Conservation (phyloP, 108 stramenopile species). For the Chaetoceros tenuissimus region DNA sequence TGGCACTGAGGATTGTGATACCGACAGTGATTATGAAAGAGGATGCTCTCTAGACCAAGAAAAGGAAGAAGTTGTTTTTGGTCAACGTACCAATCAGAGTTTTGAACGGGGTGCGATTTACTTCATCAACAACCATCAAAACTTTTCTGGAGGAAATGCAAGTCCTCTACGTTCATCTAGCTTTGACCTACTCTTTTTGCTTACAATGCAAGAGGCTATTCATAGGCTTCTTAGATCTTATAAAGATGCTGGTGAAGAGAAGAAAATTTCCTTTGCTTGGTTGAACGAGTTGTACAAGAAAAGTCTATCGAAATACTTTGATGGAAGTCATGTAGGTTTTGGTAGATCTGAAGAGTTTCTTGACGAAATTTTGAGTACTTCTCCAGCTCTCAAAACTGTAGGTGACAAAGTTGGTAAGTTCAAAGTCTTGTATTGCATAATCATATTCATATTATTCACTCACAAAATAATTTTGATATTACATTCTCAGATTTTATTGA, state of each 20-base stretch:
- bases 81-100: neutral
- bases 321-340: constrained; percentile 56
- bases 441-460: neutral
- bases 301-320: constrained; percentile 46
- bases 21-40: neutral
- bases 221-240: constrained; percentile 54
- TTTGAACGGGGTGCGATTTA: constrained; percentile 45
- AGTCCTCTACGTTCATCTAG: constrained; percentile 65
- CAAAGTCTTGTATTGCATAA: neutral
- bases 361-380: constrained; percentile 27
- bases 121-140: constrained; percentile 32
- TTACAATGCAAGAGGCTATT: constrained; percentile 68
- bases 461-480: neutral
- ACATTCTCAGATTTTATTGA: constrained; percentile 24
- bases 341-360: constrained; percentile 50
- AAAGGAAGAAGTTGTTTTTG: neutral
- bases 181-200: constrained; percentile 59
- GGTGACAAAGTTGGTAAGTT: constrained; percentile 5
- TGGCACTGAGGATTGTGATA: neutral
- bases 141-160: constrained; percentile 28
- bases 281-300: constrained; percentile 48
- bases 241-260: constrained; percentile 20
- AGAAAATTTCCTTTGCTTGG: constrained; percentile 35
- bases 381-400: constrained; percentile 21
- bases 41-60: neutral